These are phyloP conservation scores for Fusarium irregulare DNA, from an alignment of 2,329 filamentous ascomycete genomes.

Conservation along the genomic window DNA sequence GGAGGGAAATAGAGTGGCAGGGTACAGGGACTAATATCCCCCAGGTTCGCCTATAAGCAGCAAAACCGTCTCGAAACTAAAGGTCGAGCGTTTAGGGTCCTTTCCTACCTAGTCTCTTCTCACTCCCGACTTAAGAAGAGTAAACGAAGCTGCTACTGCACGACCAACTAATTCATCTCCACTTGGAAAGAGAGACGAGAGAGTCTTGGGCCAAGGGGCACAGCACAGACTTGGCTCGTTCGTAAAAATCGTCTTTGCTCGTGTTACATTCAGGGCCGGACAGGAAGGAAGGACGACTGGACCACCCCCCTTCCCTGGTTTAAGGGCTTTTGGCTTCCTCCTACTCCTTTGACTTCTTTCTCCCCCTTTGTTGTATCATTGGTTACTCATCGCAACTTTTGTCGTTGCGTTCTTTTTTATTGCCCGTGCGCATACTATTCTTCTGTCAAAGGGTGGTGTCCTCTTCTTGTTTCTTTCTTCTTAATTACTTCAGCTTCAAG, in stretches of 20 bases:
- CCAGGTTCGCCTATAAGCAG: constrained; percentile 20
- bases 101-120: constrained; percentile 6
- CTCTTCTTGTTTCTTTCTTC: constrained; percentile 10
- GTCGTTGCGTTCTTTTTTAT: constrained; percentile 6
- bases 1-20: constrained; percentile 31
- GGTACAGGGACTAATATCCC: constrained; percentile 5
- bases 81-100: constrained; percentile 6
- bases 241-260: constrained; percentile 17
- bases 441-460: constrained; percentile 16
- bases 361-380: constrained; percentile 30
- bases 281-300: background rate
- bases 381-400: constrained; percentile 13
- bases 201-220: constrained; percentile 15
- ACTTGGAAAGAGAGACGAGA: constrained; percentile 2
- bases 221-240: constrained; percentile 21
- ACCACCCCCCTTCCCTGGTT: constrained; percentile 24
- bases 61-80: constrained; percentile 16
- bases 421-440: constrained; percentile 17
- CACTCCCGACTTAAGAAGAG: constrained; percentile 1
- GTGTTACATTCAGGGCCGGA: constrained; percentile 25
- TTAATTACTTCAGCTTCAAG: background rate
- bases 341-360: constrained; percentile 25
- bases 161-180: constrained; percentile 16
- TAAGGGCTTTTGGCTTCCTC: constrained; percentile 29
- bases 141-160: constrained; percentile 13